Evolutionary conservation across 164 flowering plant genomes (phyloP), one percentile per base, ranked within the genome.

Genomic region (grape (Vitis vinifera)): DNA sequence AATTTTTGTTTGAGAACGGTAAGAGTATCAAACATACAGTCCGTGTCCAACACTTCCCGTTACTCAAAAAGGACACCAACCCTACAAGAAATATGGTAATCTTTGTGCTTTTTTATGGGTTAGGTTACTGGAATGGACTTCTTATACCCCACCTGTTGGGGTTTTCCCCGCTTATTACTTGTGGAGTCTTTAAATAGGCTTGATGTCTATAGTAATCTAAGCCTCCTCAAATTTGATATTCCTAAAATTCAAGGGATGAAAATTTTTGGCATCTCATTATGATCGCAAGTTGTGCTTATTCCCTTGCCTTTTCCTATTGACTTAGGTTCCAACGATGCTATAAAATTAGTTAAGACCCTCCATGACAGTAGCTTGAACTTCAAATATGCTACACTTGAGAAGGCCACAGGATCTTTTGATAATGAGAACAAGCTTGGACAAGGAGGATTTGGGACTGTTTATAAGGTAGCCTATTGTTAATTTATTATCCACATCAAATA

Each of bases 381-480:
- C 85, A 88, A 86, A 72, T 84, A 75, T 68, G 81, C 87, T 30
- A 81, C 82, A 9, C 73, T 84, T 47, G 89, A 84, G 75, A 87
- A 78, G 76, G 89, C 89, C 12, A 85, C 91, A 1, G 81, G 73
- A 68, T 77, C 82, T 16, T 86, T 87, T 71, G 77, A 75, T 13
- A 73, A 74, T 0, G 75, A 76, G 47, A 89, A 89, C 83, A 89
- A 83, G 83, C 86, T 91, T 17, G 97, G 94, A 15, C 90, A 89
- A 76, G 97, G 97, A 64, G 90, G 93, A 66, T 86, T 82, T 65
- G 94, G 97, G 8, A 80, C 91, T 49, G 94, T 91, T n/a, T 88
- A 89, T 66, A 88, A 89, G 88, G 97, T 88, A 68, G 2, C 27
- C 27, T 23, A 23, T 23, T 23, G 0, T 29, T 65, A 8, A 17